These are phyloP conservation scores for Diphasiastrum complanatum DNA, from an alignment of 83 land plant genomes.

Conservation along the genomic window DNA sequence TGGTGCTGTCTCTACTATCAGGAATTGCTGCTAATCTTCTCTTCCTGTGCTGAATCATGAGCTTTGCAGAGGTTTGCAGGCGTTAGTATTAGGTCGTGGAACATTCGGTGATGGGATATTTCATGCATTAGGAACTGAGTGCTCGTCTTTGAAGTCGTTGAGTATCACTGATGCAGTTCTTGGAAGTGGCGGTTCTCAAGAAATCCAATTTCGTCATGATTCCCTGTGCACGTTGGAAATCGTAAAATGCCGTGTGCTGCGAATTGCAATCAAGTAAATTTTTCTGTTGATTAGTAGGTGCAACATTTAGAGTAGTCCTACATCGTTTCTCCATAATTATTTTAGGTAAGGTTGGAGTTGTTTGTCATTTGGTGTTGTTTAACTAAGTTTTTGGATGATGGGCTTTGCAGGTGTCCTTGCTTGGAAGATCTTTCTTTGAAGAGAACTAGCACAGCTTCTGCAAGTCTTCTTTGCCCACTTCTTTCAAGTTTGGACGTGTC, in stretches of 20 bases:
- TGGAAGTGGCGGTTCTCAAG: slow-evolving; percentile 51
- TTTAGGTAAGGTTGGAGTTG: neutral
- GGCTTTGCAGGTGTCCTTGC: slow-evolving; percentile 68
- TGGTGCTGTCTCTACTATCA: too few species aligned
- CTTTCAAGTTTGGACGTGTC: slow-evolving; percentile 63
- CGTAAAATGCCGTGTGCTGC: slow-evolving; percentile 71
- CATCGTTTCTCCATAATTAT: neutral
- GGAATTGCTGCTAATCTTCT: too few species aligned
- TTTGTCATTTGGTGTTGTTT: neutral
- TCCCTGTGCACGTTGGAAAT: slow-evolving; percentile 50
- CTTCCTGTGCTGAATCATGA: too few species aligned
- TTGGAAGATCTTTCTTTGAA: slow-evolving; percentile 61
- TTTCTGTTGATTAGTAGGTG: neutral
- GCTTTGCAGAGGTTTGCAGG: too few species aligned
- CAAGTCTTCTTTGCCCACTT: slow-evolving; percentile 59
- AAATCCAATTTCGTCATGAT: slow-evolving; percentile 62
- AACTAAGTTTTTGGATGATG: slow-evolving; percentile 1
- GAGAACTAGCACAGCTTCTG: slow-evolving; percentile 81
- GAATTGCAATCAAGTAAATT: slow-evolving; percentile 64
- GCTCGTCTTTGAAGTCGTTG: slow-evolving; percentile 17
- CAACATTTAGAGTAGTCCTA: neutral
- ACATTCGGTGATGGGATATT: too few species aligned
- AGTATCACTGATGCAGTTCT: slow-evolving; percentile 27
- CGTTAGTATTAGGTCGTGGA: too few species aligned
- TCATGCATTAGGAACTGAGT: slow-evolving; percentile 11